Conservation (phyloP, 179 eudicot genomes). For the Amaranthus tricolor region DNA sequence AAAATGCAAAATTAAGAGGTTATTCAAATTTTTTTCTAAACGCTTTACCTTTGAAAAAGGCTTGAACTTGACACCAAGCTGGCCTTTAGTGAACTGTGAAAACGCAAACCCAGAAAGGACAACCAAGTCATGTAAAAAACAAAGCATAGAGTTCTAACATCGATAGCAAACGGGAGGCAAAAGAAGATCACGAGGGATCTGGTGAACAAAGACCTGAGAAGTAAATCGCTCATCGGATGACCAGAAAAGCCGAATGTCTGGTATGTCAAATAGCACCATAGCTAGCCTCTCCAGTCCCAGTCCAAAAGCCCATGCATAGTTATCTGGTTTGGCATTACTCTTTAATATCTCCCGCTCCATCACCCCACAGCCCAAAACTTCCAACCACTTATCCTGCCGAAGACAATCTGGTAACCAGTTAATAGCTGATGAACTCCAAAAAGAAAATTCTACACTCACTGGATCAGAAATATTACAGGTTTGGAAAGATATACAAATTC, state of each 20-base stretch:
- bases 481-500: neutral
- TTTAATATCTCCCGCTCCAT: conserved; percentile 90
- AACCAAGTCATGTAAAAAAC: neutral
- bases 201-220: conserved; percentile 56
- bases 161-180: neutral
- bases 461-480: neutral
- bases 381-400: conserved; percentile 92
- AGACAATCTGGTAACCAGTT: neutral
- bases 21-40: neutral
- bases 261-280: conserved; percentile 86
- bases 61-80: conserved; percentile 77
- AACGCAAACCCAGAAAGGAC: conserved; percentile 2
- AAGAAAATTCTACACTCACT: neutral
- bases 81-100: conserved; percentile 66
- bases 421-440: neutral
- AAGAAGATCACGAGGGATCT: neutral
- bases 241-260: conserved; percentile 92
- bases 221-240: conserved; percentile 82
- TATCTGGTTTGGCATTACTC: conserved; percentile 64
- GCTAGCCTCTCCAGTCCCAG: conserved; percentile 97
- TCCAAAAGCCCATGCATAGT: conserved; percentile 98
- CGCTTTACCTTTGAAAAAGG: conserved; percentile 84
- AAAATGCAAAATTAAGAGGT: too few species aligned
- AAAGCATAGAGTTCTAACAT: neutral
- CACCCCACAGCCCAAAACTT: conserved; percentile 96